These are phyloP conservation scores for Xylaria sp. DNA, from an alignment of 2,329 filamentous ascomycete species.

Conservation along the genomic window DNA sequence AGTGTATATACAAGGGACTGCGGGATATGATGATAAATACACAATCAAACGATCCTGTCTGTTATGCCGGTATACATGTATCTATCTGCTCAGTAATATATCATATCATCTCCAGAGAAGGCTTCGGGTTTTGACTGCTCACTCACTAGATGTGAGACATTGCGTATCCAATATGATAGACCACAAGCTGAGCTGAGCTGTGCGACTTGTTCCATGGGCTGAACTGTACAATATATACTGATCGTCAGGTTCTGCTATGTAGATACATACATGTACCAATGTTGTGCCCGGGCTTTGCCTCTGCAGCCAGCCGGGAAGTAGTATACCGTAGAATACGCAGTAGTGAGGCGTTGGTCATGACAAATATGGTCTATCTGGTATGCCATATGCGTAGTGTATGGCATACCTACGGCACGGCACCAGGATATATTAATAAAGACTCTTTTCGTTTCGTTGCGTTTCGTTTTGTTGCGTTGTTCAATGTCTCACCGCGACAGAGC, in stretches of 20 bases:
- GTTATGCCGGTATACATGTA: too few species aligned
- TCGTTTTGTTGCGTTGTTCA: neutral
- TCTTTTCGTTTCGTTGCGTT: neutral
- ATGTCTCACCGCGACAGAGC: conserved; percentile 1
- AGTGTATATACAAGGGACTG: too few species aligned
- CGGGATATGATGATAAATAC: too few species aligned
- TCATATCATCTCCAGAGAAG: too few species aligned
- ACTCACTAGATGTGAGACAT: neutral
- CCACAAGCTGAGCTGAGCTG: neutral
- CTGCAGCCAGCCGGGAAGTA: conserved; percentile 4
- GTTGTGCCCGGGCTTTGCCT: neutral
- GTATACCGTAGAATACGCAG: too few species aligned
- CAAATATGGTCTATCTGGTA: conserved; percentile 1
- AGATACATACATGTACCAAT: neutral
- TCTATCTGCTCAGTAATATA: too few species aligned
- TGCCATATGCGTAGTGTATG: too few species aligned
- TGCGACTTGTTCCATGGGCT: neutral
- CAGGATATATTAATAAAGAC: neutral
- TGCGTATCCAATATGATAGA: neutral
- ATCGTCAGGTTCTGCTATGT: neutral
- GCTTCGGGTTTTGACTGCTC: neutral
- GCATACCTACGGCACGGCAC: too few species aligned
- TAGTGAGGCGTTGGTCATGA: neutral
- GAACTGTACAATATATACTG: neutral
- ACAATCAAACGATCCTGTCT: too few species aligned